Evolutionary conservation across 1,139 yeast genomes (phyloP).

Genomic region (Suhomyces anneliseae): DNA sequence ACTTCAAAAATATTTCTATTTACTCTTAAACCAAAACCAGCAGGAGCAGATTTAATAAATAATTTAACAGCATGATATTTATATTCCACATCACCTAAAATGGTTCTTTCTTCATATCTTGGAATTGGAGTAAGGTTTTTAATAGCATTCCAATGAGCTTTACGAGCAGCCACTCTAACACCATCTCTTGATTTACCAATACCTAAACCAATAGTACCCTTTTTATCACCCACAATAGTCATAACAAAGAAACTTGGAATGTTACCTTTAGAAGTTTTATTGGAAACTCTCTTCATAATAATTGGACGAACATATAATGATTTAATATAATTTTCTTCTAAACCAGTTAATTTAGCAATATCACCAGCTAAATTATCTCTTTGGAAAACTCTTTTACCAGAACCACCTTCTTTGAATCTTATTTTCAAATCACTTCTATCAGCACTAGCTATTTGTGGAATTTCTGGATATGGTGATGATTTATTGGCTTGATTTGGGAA

Average conservation of each 20-base stretch:
- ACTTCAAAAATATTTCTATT: slow-evolving; percentile 89
- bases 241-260: slow-evolving; percentile 80
- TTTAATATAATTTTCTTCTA: slow-evolving; percentile 63
- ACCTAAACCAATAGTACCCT: slow-evolving; percentile 94
- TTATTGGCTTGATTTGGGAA: slow-evolving; percentile 47
- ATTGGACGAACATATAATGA: slow-evolving; percentile 66
- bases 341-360: slow-evolving; percentile 71
- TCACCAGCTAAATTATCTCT: slow-evolving; percentile 46
- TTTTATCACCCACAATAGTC: slow-evolving; percentile 89
- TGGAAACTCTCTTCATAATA: slow-evolving; percentile 78
- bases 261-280: slow-evolving; percentile 94
- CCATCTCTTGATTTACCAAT: slow-evolving; percentile 90
- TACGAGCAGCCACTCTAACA: slow-evolving; percentile 71
- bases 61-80: slow-evolving; percentile 87
- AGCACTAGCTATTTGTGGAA: slow-evolving; percentile 42
- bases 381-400: slow-evolving; percentile 13
- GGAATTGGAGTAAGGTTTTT: slow-evolving; percentile 82
- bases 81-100: slow-evolving; percentile 78
- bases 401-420: slow-evolving; percentile 29
- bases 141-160: slow-evolving; percentile 94
- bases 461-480: slow-evolving; percentile 43
- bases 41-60: slow-evolving; percentile 81
- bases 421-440: slow-evolving; percentile 44
- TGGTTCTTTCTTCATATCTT: slow-evolving; percentile 87
- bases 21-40: slow-evolving; percentile 93